A percentile compares a stretch with the other conserved stretches of the same genome.
Evolutionary conservation across 805 yeast genomes (phyloP).

Genomic region (Cyberlindnera veronae): DNA sequence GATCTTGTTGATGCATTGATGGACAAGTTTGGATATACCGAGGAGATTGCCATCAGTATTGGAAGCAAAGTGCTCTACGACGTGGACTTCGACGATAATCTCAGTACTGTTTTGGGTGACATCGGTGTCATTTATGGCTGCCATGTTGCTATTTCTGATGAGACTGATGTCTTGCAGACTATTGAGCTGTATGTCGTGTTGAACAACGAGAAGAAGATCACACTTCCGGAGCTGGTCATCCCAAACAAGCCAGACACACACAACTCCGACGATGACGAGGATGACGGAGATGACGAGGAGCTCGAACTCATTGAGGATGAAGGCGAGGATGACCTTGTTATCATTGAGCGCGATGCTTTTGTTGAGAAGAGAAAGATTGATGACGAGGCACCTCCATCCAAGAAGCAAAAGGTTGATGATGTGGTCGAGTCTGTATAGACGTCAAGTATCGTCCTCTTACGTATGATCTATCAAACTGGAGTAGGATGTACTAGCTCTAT

Average conservation of each 20-base stretch:
- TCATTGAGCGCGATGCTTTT: conserved; percentile 13
- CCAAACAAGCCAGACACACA: conserved; percentile 25
- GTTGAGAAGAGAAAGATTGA: conserved; percentile 25
- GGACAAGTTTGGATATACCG: conserved; percentile 50
- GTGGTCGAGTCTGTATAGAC: too few species aligned
- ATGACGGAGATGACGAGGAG: conserved; percentile 19
- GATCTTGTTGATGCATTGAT: conserved; percentile 51
- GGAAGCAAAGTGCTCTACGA: conserved; percentile 68
- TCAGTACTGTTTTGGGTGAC: conserved; percentile 42
- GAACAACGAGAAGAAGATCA: conserved; percentile 20
- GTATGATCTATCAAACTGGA: too few species aligned
- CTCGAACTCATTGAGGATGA: conserved; percentile 16
- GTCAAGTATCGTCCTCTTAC: too few species aligned
- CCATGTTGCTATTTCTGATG: conserved; percentile 71
- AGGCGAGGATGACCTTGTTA: conserved; percentile 22
- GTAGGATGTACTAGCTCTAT: too few species aligned
- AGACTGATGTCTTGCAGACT: conserved; percentile 61
- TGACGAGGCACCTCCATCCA: conserved; percentile 6
- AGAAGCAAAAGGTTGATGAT: conserved; percentile 13
- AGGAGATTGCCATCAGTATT: conserved; percentile 52
- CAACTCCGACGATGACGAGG: conserved; percentile 25
- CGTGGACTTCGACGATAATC: conserved; percentile 82
- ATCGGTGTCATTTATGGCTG: conserved; percentile 60
- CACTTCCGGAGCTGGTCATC: conserved; percentile 33
- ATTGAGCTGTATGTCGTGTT: conserved; percentile 55